Evolutionary conservation across 2,329 filamentous ascomycete species (phyloP), one percentile per base, ranked within the genome.

Genomic region (Beauveria caledonica): DNA sequence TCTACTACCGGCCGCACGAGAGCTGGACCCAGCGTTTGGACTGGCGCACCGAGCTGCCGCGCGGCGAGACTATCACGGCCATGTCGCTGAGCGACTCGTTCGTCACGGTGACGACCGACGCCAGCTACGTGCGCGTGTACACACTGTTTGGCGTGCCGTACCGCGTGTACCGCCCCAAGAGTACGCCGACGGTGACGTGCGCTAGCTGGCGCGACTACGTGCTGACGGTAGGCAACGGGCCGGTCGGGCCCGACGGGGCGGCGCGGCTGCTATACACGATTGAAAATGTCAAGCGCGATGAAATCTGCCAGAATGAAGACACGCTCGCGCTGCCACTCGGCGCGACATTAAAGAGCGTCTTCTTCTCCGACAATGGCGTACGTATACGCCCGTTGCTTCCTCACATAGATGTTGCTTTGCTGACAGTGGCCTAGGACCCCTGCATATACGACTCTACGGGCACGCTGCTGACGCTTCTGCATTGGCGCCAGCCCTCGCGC

Each of bases 1-100:
- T 99, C n/a, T 97, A 96, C 74, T 99, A 97, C 73, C 85, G 94
- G 7, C 94, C 95, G 0, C 94, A 99, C 70, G 93, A 99, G 76
- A 95, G 90, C 1, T 99, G 94, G 94, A 97, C 92, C 2, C 83
- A 90, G 54, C 83, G 94, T 56, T 84, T 86, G 21, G 94, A 99
- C 73, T 97, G 93, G 92, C 86, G 90, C 54, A 96, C 89, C 0
- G 81, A 88, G 64, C 75, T 99, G n/a, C 94, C 94, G 0, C 82
- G 83, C 36, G 91, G 91, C n/a, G 94, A 99, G 74, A 82, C 87
- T 11, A 85, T 97, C 2, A 86, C 86, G 66, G 90, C 93, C 62
- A 91, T 99, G 77, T 93, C 94, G 0, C 80, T 99, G 15, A 95
- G 90, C 71, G 89, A 94, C 49, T 92, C 90, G 0, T 97, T 95